Percentiles rank a stretch among this genome's conserved stretches.
Conservation (phyloP, 2,329 filamentous ascomycete genomes). For the Hypoxylon sp. region DNA sequence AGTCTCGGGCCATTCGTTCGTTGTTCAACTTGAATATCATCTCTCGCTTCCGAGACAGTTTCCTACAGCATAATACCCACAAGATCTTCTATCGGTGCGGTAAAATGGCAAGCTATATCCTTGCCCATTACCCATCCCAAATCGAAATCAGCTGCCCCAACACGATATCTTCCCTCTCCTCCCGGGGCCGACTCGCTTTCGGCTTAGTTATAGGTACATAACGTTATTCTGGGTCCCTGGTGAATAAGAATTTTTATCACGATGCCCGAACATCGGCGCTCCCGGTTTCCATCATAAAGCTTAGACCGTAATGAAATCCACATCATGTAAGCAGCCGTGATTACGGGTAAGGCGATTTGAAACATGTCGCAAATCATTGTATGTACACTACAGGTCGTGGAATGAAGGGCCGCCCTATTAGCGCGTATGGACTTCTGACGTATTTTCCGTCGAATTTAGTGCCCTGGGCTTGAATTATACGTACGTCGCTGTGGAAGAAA, state of each 20-base stretch:
- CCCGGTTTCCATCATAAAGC: not conserved
- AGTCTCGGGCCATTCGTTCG: not conserved
- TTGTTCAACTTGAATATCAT: not conserved
- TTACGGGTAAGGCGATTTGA: conserved; percentile 1
- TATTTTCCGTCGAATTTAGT: too few relatives aligned
- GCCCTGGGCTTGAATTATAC: not conserved
- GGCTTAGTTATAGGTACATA: conserved; percentile 1
- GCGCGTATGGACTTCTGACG: too few relatives aligned
- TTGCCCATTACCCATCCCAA: not conserved
- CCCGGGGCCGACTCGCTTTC: conserved; percentile 4
- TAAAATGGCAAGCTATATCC: not conserved
- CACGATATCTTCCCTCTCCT: not conserved
- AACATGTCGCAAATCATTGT: conserved; percentile 10
- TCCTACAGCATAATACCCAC: not conserved
- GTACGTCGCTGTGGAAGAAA: too few relatives aligned
- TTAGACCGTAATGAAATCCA: not conserved
- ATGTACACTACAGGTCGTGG: not conserved
- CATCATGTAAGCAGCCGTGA: conserved; percentile 5
- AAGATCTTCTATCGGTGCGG: conserved; percentile 6
- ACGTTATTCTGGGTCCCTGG: conserved; percentile 12
- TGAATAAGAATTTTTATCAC: not conserved
- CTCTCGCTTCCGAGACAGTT: not conserved
- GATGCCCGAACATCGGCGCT: conserved; percentile 22
- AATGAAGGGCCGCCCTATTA: too few relatives aligned
- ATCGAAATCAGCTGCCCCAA: not conserved